These are phyloP conservation scores for Lecanoromycetidae sp. DNA, from an alignment of 2,329 filamentous ascomycete genomes.

Conservation along the genomic window DNA sequence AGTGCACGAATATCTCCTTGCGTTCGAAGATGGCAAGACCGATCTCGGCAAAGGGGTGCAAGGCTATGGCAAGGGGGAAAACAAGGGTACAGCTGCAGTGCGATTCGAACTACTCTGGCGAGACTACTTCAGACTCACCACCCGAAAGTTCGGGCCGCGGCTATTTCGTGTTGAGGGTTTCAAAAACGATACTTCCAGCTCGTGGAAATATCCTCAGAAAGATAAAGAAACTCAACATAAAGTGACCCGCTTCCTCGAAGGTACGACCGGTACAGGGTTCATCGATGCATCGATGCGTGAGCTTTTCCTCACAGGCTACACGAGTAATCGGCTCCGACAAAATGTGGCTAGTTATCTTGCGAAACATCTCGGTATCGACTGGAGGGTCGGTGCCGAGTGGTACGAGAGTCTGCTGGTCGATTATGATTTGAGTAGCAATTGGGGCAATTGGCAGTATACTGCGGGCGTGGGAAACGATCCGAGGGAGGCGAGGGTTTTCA, in stretches of 20 bases:
- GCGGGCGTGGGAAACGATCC: slow-evolving; percentile 72
- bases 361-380: slow-evolving; percentile 64
- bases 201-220: slow-evolving; percentile 36
- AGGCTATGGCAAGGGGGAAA: slow-evolving; percentile 60
- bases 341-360: slow-evolving; percentile 64
- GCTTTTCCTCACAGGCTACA: slow-evolving; percentile 63
- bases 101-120: slow-evolving; percentile 66
- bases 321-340: slow-evolving; percentile 62
- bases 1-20: slow-evolving; percentile 53
- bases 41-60: slow-evolving; percentile 29
- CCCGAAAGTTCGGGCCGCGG: slow-evolving; percentile 52
- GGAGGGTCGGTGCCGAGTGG: slow-evolving; percentile 71
- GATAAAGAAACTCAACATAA: slow-evolving; percentile 30
- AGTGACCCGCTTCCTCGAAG: slow-evolving; percentile 50
- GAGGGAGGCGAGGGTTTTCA: slow-evolving; percentile 61
- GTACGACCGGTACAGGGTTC: slow-evolving; percentile 61
- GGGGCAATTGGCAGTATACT: slow-evolving; percentile 75
- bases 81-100: slow-evolving; percentile 55
- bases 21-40: slow-evolving; percentile 53
- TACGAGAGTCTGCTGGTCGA: slow-evolving; percentile 65
- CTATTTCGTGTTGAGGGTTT: slow-evolving; percentile 58
- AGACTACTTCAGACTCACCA: slow-evolving; percentile 70
- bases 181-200: slow-evolving; percentile 35
- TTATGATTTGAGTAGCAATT: slow-evolving; percentile 65
- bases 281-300: slow-evolving; percentile 70